phyloP scores from a whole-genome alignment of 495 filamentous ascomycete genomes.

The Parmelia sp. region DNA sequence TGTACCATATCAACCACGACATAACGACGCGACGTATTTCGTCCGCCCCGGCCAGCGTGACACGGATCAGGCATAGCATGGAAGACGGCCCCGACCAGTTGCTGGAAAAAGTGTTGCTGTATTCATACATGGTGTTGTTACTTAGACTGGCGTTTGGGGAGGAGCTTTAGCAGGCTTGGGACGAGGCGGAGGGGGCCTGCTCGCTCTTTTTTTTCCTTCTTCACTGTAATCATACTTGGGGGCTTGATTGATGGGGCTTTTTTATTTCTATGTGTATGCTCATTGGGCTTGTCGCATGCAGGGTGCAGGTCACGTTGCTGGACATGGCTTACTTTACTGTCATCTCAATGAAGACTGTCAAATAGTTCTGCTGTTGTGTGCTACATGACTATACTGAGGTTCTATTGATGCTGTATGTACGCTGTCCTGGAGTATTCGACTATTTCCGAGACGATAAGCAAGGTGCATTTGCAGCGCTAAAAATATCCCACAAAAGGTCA shows the following conservation, averaged over 20 bases:
- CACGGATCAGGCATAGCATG: slow-evolving; percentile 9
- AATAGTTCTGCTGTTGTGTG: not conserved
- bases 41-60: slow-evolving; percentile 13
- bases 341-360: slow-evolving; percentile 5
- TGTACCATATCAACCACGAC: slow-evolving; percentile 29
- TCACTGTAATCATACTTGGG: slow-evolving; percentile 11
- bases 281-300: slow-evolving; percentile 1
- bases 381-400: not conserved
- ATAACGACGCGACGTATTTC: slow-evolving; percentile 23
- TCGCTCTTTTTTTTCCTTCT: not conserved
- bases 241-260: not conserved
- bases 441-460: not conserved
- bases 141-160: slow-evolving; percentile 17
- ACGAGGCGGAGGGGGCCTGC: not conserved
- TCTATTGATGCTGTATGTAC: not conserved
- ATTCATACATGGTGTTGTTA: slow-evolving; percentile 7
- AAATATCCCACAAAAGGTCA: not conserved
- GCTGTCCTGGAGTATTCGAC: not conserved
- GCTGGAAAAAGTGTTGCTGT: slow-evolving; percentile 22
- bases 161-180: slow-evolving; percentile 7
- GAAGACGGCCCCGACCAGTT: slow-evolving; percentile 7
- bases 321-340: slow-evolving; percentile 11
- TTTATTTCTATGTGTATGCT: slow-evolving; percentile 9
- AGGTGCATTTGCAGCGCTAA: not conserved
- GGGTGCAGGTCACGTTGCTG: slow-evolving; percentile 16